Percentiles rank a stretch among this genome's conserved stretches.
These are phyloP conservation scores for Candolleomyces aberdarensis DNA, from an alignment of 768 basidiomycete genomes.

Conservation along the genomic window DNA sequence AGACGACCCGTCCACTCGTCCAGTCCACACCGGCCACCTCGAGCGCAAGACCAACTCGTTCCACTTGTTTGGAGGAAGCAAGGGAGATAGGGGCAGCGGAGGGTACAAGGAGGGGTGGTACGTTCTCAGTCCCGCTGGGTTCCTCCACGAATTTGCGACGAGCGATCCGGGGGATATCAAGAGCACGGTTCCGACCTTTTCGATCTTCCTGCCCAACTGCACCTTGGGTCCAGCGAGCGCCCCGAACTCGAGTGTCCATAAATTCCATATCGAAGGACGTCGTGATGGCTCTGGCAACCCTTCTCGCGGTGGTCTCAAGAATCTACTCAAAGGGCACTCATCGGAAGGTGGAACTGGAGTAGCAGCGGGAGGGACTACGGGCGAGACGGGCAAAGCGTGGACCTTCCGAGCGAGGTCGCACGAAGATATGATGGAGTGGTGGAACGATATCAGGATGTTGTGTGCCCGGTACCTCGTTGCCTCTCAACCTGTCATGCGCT, in stretches of 20 bases:
- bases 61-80: too few species aligned
- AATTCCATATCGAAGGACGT: slow-evolving; percentile 95
- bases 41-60: slow-evolving; percentile 93
- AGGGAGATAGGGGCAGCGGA: slow-evolving; percentile 43
- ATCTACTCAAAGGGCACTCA: not conserved
- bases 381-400: slow-evolving; percentile 62
- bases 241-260: slow-evolving; percentile 69
- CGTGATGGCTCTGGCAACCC: slow-evolving; percentile 76
- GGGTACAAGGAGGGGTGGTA: slow-evolving; percentile 84
- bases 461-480: slow-evolving; percentile 93
- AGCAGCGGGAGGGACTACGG: slow-evolving; percentile 25
- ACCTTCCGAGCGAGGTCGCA: slow-evolving; percentile 85
- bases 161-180: slow-evolving; percentile 56
- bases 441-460: slow-evolving; percentile 95
- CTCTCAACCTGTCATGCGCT: slow-evolving; percentile 88
- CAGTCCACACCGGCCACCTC: slow-evolving; percentile 86
- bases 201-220: slow-evolving; percentile 90
- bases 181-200: slow-evolving; percentile 63
- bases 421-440: slow-evolving; percentile 99
- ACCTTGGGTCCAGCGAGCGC: slow-evolving; percentile 90
- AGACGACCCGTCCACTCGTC: slow-evolving; percentile 80
- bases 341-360: not conserved
- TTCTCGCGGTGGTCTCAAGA: slow-evolving; percentile 15
- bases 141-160: slow-evolving; percentile 86
- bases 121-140: slow-evolving; percentile 93